Base-by-base conservation (phyloP, 768 basidiomycete genomes). In the Hericium coralloides region DNA sequence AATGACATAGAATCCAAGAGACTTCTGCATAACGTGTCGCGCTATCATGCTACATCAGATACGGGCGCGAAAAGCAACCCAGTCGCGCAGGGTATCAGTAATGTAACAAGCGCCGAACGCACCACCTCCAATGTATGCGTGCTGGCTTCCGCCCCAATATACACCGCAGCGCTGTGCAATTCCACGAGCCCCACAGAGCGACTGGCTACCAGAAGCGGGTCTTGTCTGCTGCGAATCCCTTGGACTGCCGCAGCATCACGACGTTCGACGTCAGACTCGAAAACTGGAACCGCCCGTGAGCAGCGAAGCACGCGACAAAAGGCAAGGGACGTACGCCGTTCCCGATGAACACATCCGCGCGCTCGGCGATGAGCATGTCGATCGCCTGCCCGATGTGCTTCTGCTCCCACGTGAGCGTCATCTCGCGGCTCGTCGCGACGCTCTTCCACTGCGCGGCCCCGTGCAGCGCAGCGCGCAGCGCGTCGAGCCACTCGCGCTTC, bases 361-460 rank as follows among this genome's bases (percentile, higher is more conserved):
- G 66, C 57, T 72, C 65, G 1, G 74, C 77, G 41, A 80, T 69
- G 12, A 73, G 65, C 77, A 82, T 81, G 59, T 81, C 80, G 38
- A 80, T 60, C 48, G 74, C 75, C 62, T 78, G 75, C 0, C 67
- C 67, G n/a, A 77, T 72, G 48, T 70, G 75, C 53, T 66, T 65
- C 62, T 80, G 74, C 60, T 78, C 75, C 64, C 64, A 65, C 3
- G 67, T 72, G 23, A 80, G 52, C 31, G 52, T 58, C 52, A 82
- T 55, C 54, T 80, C 78, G 18, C 68, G 62, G 52, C 68, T 75
- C 55, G 72, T 77, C 57, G 63, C 64, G 6, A 79, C 66, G 57
- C 20, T 52, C 20, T 26, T 38, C 23, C 26, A 39, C 39, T 17
- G 22, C 18, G 59, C 59, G 31, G 50, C 59, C 49, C 36, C 38